Percentiles rank a stretch among this genome's conserved stretches.
phyloP scores from a whole-genome alignment of 2,329 filamentous ascomycete species.

The Teratosphaeria destructans region DNA sequence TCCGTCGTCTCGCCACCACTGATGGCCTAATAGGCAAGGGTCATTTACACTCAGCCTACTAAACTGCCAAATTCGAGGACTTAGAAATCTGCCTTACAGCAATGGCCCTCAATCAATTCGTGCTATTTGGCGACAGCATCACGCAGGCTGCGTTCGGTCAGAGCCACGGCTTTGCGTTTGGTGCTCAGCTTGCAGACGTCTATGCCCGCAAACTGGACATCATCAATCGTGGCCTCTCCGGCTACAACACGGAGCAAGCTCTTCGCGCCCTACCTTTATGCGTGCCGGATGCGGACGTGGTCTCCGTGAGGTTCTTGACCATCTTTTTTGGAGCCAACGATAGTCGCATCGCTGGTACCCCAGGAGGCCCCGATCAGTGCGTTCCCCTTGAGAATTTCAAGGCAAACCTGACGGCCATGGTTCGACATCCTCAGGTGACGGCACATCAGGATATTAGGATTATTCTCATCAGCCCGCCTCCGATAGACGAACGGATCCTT shows the following conservation, averaged over 20 bases:
- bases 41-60: background rate
- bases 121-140: conserved; percentile 87
- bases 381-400: conserved; percentile 67
- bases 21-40: background rate
- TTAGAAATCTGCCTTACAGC: conserved; percentile 21
- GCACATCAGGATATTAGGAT: conserved; percentile 59
- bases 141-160: conserved; percentile 57
- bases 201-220: conserved; percentile 73
- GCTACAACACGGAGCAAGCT: conserved; percentile 72
- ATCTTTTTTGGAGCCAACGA: conserved; percentile 87
- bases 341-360: conserved; percentile 54
- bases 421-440: conserved; percentile 58
- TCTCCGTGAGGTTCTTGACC: conserved; percentile 49
- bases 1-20: background rate
- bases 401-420: conserved; percentile 59
- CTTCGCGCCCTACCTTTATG: conserved; percentile 58
- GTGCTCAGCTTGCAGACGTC: conserved; percentile 57
- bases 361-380: conserved; percentile 54
- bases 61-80: background rate
- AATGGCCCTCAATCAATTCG: conserved; percentile 30
- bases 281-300: conserved; percentile 54
- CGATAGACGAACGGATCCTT: conserved; percentile 28
- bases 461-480: conserved; percentile 72
- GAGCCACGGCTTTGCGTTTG: conserved; percentile 53
- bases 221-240: conserved; percentile 75